Evolutionary conservation across 2,329 filamentous ascomycete species (phyloP).

Genomic region (Diaporthe caulivora): DNA sequence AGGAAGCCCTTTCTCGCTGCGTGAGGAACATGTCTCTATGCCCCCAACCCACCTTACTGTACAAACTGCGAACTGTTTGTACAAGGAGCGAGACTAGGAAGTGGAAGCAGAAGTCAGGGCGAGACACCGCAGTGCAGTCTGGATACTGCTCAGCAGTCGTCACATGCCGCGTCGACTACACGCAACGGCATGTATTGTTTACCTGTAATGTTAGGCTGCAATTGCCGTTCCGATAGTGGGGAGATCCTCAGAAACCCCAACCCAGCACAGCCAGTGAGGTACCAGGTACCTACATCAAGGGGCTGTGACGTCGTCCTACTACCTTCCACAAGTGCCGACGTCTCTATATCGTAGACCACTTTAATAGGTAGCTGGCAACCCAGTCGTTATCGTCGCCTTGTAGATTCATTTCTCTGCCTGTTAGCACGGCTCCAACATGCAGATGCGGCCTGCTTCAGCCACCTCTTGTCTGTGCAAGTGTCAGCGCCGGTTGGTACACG

Average conservation of each 20-base stretch:
- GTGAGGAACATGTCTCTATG: background rate
- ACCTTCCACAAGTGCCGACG: background rate
- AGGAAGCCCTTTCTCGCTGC: background rate
- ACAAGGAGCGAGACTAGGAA: no score
- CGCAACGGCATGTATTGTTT: no score
- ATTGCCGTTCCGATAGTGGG: background rate
- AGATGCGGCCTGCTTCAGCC: background rate
- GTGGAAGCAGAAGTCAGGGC: background rate
- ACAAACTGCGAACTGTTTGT: background rate
- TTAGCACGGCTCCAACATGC: constrained; percentile 25
- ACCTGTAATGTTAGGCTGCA: background rate
- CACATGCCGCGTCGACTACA: background rate
- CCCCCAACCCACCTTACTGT: background rate
- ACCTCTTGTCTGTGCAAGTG: background rate
- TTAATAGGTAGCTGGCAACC: background rate
- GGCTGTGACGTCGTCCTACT: background rate
- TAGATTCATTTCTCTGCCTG: background rate
- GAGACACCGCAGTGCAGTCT: background rate
- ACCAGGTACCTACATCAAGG: no score
- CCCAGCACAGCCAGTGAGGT: background rate
- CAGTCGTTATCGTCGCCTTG: background rate
- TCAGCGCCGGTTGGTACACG: background rate
- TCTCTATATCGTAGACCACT: no score
- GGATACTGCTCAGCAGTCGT: background rate
- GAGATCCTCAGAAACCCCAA: background rate